Conservation (phyloP, 192 early-diverging fungal genomes). For the Chytriomyces sp. region DNA sequence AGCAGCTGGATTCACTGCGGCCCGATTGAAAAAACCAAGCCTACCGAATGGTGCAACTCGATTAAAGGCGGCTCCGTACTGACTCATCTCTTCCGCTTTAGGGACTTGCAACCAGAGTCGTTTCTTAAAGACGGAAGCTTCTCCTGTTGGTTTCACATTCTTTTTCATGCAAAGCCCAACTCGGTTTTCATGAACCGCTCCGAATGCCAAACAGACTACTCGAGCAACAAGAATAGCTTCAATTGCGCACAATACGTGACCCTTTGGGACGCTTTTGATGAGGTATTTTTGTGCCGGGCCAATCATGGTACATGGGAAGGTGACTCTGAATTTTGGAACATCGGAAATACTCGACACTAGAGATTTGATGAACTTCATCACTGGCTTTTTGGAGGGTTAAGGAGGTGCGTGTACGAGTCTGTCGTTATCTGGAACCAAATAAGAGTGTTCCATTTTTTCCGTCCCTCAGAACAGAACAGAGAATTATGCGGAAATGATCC, state of each 20-base stretch:
- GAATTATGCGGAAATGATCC: too few species aligned
- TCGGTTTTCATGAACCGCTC: not conserved
- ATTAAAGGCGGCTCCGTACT: not conserved
- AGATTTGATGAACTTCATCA: not conserved
- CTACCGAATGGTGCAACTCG: too few species aligned
- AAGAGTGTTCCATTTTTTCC: not conserved
- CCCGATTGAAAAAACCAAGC: too few species aligned
- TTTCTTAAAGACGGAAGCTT: conserved; percentile 8
- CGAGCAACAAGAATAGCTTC: not conserved
- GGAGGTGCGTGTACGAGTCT: not conserved
- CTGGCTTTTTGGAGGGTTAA: not conserved
- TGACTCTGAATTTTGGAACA: conserved; percentile 20
- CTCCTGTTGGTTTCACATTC: not conserved
- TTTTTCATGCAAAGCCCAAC: not conserved
- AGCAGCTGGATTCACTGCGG: too few species aligned
- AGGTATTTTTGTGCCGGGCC: conserved; percentile 20
- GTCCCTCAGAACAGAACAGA: too few species aligned
- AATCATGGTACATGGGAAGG: conserved; percentile 28
- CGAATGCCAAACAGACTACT: not conserved
- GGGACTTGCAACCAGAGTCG: conserved; percentile 29
- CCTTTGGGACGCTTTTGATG: conserved; percentile 3
- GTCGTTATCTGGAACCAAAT: not conserved
- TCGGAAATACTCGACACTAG: not conserved
- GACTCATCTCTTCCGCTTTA: conserved; percentile 3
- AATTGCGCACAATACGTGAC: not conserved